Evolutionary conservation across 352 stramenopile species (phyloP).

Genomic region (Pythium aphanidermatum): DNA sequence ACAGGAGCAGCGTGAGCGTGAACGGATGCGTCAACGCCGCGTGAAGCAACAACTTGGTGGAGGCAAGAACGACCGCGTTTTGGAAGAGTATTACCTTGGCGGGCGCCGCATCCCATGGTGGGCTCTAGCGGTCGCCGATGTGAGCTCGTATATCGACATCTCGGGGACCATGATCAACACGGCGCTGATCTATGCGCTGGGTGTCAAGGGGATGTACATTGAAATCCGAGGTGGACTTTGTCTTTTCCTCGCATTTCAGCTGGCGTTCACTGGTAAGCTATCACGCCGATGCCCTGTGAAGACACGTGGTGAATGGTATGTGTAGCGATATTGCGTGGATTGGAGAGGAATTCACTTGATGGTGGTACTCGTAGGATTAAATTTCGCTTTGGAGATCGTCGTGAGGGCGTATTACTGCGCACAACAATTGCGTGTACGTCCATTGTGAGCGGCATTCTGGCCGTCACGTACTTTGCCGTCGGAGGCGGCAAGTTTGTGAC

Average conservation of each 20-base stretch:
- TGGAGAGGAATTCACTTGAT: background rate
- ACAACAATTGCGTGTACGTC: slow-evolving; percentile 70
- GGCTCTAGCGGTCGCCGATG: slow-evolving; percentile 62
- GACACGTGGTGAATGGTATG: slow-evolving; percentile 69
- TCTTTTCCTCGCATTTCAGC: slow-evolving; percentile 73
- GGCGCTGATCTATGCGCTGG: slow-evolving; percentile 69
- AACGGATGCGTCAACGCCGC: slow-evolving; percentile 24
- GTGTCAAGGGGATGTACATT: slow-evolving; percentile 83
- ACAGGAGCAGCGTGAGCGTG: slow-evolving; percentile 39
- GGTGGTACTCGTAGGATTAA: slow-evolving; percentile 63
- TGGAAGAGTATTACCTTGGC: slow-evolving; percentile 76
- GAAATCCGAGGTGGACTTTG: slow-evolving; percentile 72
- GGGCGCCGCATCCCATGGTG: slow-evolving; percentile 65
- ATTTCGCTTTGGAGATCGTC: slow-evolving; percentile 58
- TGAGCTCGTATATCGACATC: slow-evolving; percentile 85
- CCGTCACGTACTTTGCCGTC: slow-evolving; percentile 74
- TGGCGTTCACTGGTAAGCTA: slow-evolving; percentile 75
- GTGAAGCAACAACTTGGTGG: slow-evolving; percentile 7
- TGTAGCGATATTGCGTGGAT: background rate
- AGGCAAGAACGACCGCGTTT: slow-evolving; percentile 25
- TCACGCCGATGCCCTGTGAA: slow-evolving; percentile 69
- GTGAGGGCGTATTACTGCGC: slow-evolving; percentile 47
- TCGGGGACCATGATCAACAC: slow-evolving; percentile 85
- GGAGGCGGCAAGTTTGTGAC: slow-evolving; percentile 76
- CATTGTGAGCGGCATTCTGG: slow-evolving; percentile 51